phyloP scores from a whole-genome alignment of 345 rosid species.

The Theobroma cacao region DNA sequence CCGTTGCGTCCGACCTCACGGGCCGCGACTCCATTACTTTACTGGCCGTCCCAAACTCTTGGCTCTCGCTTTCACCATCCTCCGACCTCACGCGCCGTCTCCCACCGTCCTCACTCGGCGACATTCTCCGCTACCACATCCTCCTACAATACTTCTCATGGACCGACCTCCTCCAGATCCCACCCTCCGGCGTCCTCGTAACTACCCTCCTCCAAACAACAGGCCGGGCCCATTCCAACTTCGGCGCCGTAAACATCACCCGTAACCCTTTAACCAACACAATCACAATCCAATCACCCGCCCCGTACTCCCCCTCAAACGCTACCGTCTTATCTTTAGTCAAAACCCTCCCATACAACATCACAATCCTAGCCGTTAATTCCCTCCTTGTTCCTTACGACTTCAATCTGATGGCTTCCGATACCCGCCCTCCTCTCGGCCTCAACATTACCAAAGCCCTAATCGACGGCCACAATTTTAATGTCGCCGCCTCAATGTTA shows the following conservation, averaged over 20 bases:
- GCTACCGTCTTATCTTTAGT: slow-evolving; percentile 59
- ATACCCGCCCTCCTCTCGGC: slow-evolving; percentile 54
- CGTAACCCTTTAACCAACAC: slow-evolving; percentile 46
- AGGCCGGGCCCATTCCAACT: slow-evolving; percentile 60
- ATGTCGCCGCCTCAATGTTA: slow-evolving; percentile 78
- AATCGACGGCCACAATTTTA: slow-evolving; percentile 78
- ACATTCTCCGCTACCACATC: slow-evolving; percentile 87
- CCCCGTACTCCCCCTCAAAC: slow-evolving; percentile 45
- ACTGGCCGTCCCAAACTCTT: slow-evolving; percentile 76
- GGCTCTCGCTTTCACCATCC: slow-evolving; percentile 40
- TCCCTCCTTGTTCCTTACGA: slow-evolving; percentile 66
- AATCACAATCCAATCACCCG: slow-evolving; percentile 50
- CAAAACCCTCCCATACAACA: slow-evolving; percentile 56
- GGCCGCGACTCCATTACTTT: slow-evolving; percentile 68
- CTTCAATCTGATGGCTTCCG: slow-evolving; percentile 71
- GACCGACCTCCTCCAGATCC: slow-evolving; percentile 57
- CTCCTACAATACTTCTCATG: slow-evolving; percentile 73
- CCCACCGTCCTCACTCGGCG: slow-evolving; percentile 60
- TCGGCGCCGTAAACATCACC: slow-evolving; percentile 75
- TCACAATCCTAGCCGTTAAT: slow-evolving; percentile 62
- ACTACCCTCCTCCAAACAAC: slow-evolving; percentile 80
- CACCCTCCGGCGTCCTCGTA: slow-evolving; percentile 52
- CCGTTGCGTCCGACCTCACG: slow-evolving; percentile 54
- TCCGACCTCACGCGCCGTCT: slow-evolving; percentile 63
- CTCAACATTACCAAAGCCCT: slow-evolving; percentile 73